Evolutionary conservation across 2,329 filamentous ascomycete genomes (phyloP).

Genomic region (Venturia asperata): DNA sequence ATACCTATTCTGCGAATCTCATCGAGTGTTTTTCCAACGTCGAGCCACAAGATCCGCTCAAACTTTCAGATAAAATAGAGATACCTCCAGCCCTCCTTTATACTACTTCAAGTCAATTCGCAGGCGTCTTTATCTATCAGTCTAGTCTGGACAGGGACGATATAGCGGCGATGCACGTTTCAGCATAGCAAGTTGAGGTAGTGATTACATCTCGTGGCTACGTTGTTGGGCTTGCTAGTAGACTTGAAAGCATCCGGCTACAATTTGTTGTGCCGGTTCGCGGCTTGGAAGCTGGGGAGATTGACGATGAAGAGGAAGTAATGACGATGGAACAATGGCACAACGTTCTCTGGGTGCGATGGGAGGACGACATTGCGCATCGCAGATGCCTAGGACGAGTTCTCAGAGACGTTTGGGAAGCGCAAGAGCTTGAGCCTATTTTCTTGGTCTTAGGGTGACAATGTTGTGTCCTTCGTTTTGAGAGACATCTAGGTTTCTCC

Average conservation of each 20-base stretch:
- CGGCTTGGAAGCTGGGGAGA: background rate
- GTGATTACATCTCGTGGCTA: background rate
- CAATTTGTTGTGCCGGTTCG: background rate
- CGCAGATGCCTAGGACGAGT: conserved; percentile 18
- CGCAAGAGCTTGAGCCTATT: conserved; percentile 1
- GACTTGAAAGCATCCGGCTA: too few species aligned
- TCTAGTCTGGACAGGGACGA: background rate
- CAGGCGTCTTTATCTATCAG: background rate
- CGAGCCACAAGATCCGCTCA: background rate
- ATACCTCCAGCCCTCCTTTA: background rate
- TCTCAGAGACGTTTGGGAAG: conserved; percentile 16
- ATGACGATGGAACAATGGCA: conserved; percentile 12
- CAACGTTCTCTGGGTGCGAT: conserved; percentile 22
- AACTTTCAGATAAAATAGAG: background rate
- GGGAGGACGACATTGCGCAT: conserved; percentile 22
- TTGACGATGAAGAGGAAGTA: background rate
- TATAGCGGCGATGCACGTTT: background rate
- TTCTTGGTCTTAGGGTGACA: background rate
- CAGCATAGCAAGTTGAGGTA: background rate
- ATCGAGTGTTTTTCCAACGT: background rate
- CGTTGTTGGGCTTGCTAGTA: background rate
- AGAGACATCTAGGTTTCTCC: too few species aligned
- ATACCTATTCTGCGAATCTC: background rate
- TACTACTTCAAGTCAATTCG: background rate
- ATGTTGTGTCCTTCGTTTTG: background rate